phyloP scores from a whole-genome alignment of 306 rosid genomes.

The Lagenaria siceraria region DNA sequence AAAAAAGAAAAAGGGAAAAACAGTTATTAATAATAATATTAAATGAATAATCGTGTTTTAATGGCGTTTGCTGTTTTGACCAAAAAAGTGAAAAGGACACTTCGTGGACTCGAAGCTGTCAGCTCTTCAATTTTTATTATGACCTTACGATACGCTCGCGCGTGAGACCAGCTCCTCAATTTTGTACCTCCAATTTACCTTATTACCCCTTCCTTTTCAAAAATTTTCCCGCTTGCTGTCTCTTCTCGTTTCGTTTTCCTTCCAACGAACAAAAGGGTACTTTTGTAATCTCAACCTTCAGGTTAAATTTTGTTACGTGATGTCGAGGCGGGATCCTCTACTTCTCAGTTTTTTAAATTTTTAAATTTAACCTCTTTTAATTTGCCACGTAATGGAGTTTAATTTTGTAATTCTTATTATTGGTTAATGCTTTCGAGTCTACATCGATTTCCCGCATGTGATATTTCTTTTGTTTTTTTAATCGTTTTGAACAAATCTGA shows the following conservation, averaged over 20 bases:
- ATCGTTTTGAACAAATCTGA: not conserved
- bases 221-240: not conserved
- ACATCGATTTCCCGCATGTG: not conserved
- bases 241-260: not conserved
- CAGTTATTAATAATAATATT: not conserved
- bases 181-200: not conserved
- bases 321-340: not conserved
- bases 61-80: conserved; percentile 10
- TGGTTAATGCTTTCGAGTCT: not conserved
- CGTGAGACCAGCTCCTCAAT: not conserved
- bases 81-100: not conserved
- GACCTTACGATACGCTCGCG: conserved; percentile 6
- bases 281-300: not conserved
- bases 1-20: not conserved
- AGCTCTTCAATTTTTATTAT: not conserved
- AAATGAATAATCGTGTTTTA: conserved; percentile 4
- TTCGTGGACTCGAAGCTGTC: conserved; percentile 7
- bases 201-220: not conserved
- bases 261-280: not conserved
- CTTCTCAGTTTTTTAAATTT: not conserved
- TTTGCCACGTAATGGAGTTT: not conserved
- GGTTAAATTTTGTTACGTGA: not conserved
- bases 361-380: rapidly evolving
- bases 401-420: not conserved
- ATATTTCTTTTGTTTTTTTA: not conserved